Conservation (phyloP, 1,284 basidiomycete species). For the Apiotrichum veenhuisii region DNA sequence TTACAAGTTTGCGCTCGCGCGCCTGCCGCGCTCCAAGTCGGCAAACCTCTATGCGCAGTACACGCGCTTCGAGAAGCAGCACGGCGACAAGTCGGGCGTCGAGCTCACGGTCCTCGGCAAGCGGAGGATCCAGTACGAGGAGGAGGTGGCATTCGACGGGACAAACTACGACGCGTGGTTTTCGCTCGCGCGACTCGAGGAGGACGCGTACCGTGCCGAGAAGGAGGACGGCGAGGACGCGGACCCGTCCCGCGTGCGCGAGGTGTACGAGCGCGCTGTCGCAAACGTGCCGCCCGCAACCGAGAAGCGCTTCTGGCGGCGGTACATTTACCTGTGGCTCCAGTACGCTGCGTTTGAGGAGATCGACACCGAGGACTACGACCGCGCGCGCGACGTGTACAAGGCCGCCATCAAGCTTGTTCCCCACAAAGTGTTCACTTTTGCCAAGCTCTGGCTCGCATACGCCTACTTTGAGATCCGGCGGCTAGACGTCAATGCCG, state of each 20-base stretch:
- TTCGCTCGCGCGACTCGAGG: slow-evolving; percentile 89
- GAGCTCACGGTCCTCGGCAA: slow-evolving; percentile 95
- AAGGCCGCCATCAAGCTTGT: slow-evolving; percentile 83
- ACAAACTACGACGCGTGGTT: slow-evolving; percentile 99
- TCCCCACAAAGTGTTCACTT: slow-evolving; percentile 94
- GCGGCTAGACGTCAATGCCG: slow-evolving; percentile 72
- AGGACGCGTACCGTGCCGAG: slow-evolving; percentile 73
- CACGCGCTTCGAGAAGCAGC: slow-evolving; percentile 98
- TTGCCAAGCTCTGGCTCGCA: slow-evolving; percentile 89
- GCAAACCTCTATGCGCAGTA: slow-evolving; percentile 75
- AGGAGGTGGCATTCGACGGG: slow-evolving; percentile 80
- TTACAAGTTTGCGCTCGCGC: slow-evolving; percentile 95
- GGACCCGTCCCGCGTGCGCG: slow-evolving; percentile 63
- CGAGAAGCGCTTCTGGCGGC: slow-evolving; percentile 68
- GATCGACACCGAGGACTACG: slow-evolving; percentile 85
- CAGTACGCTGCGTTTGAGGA: slow-evolving; percentile 98
- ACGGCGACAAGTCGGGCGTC: slow-evolving; percentile 80
- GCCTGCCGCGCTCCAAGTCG: slow-evolving; percentile 86
- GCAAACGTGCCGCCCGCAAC: slow-evolving; percentile 81
- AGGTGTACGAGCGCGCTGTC: slow-evolving; percentile 95
- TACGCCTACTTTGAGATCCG: slow-evolving; percentile 92
- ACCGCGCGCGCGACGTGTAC: slow-evolving; percentile 83
- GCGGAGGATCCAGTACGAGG: slow-evolving; percentile 94
- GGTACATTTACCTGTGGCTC: slow-evolving; percentile 87
- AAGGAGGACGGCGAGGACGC: slow-evolving; percentile 68